Base-by-base conservation (phyloP, 176 grass and related monocot genomes). In the Bromus sterilis region DNA sequence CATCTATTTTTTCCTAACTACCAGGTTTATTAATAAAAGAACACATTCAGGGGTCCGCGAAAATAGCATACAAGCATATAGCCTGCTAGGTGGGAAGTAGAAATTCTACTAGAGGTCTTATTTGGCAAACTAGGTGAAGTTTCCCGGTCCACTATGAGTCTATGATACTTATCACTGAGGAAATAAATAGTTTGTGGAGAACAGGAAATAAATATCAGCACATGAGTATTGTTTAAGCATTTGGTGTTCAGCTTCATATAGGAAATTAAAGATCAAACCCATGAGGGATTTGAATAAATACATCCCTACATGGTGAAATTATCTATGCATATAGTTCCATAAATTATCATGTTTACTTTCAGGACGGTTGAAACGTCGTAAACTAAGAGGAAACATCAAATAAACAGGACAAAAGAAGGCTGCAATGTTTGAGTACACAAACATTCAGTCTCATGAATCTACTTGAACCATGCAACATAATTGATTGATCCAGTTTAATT, bases 391-490 rank as follows among this genome's bases (percentile, higher is more conserved):
- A 56, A 76, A 57, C 21, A 76, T 37, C 21, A 59, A 35, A 56
- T 40, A 29, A 78, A 44, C 25, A 63, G 26, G 57, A 46, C 5
- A 63, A 11, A 71, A 44, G 3, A 63, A 57, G 37, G 23, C 24
- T 44, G 49, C 49, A 81, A 37, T 63, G 20, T 56, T 37, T 76
- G 73, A 69, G 44, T 53, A 60, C 31, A 26, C 43, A 84, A 75
- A 84, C 49, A 59, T 42, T 71, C 49, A 11, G 32, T 53, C 32
- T 24, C 13, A 61, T 76, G 68, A 77, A 70, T 85, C 62, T 34
- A 62, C 32, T 77, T 76, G 40, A 89, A 77, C 23, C 51, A 40
- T 62, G 57, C 4, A 9, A 72, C 18, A 37, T 59, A 73, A 44
- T 66, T 63, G 40, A 44, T 66, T 63, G 40, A 72, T 69, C 39